Evolutionary conservation across 1,284 basidiomycete genomes (phyloP).

Genomic region (Macrocystidia cucumis): DNA sequence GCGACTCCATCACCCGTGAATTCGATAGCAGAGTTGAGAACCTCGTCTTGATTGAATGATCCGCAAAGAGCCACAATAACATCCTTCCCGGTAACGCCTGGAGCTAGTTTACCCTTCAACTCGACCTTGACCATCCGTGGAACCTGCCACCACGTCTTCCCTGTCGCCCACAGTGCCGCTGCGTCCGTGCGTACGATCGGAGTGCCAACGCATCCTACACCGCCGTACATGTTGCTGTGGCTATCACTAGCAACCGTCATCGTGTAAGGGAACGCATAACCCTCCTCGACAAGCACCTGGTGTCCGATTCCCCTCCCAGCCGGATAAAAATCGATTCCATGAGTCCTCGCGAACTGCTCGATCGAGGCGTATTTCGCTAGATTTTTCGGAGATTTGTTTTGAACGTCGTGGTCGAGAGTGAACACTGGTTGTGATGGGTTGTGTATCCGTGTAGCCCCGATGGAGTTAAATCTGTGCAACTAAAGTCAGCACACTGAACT

Average conservation of each 20-base stretch:
- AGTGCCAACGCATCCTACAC: conserved; percentile 94
- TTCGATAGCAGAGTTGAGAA: conserved; percentile 97
- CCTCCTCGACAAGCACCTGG: conserved; percentile 92
- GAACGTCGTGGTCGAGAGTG: conserved; percentile 97
- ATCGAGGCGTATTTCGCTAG: conserved; percentile 91
- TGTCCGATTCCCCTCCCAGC: conserved; percentile 98
- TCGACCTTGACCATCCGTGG: conserved; percentile 96
- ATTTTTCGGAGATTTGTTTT: conserved; percentile 94
- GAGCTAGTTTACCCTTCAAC: conserved; percentile 73
- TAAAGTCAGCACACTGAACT: conserved; percentile 9
- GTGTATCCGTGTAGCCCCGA: conserved; percentile 84
- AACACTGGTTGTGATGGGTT: conserved; percentile 88
- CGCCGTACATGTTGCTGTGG: conserved; percentile 99
- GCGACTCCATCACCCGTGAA: conserved; percentile 92
- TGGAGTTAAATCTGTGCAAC: conserved; percentile 78
- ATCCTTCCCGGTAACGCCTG: conserved; percentile 96
- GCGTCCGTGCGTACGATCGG: conserved; percentile 93
- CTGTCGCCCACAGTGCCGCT: conserved; percentile 96
- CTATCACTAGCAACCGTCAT: conserved; percentile 95
- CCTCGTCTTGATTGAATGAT: conserved; percentile 95
- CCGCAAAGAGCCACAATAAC: conserved; percentile 97
- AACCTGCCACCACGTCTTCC: conserved; percentile 99
- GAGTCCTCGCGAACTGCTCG: conserved; percentile 83
- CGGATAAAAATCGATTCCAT: conserved; percentile 93
- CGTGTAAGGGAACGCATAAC: conserved; percentile 91